phyloP scores from a whole-genome alignment of 331 rosid genomes.

The Saraca asoca region DNA sequence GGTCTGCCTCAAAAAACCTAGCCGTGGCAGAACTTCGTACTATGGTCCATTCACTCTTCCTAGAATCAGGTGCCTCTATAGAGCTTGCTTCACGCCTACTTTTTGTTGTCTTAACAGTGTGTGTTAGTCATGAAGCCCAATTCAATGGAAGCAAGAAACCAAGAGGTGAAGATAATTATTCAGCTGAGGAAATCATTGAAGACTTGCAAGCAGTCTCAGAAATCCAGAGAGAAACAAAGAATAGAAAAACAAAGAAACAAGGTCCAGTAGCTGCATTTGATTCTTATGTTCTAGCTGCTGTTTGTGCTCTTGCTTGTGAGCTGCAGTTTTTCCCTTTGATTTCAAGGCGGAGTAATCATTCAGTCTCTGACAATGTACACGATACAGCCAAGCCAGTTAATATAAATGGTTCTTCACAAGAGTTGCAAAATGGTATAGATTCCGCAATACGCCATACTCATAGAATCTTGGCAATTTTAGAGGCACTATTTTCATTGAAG shows the following conservation, averaged over 20 bases:
- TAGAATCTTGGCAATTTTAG: slow-evolving; percentile 84
- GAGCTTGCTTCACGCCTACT: slow-evolving; percentile 92
- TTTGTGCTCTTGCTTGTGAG: slow-evolving; percentile 96
- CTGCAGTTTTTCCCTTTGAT: slow-evolving; percentile 86
- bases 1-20: slow-evolving; percentile 82
- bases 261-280: slow-evolving; percentile 96
- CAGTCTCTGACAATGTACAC: slow-evolving; percentile 47
- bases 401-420: slow-evolving; percentile 62
- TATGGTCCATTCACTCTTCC: slow-evolving; percentile 92
- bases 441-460: slow-evolving; percentile 85
- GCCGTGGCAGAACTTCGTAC: slow-evolving; percentile 95
- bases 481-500: slow-evolving; percentile 86
- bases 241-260: slow-evolving; percentile 64
- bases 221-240: slow-evolving; percentile 51
- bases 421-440: slow-evolving; percentile 60
- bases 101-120: slow-evolving; percentile 87
- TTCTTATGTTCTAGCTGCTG: slow-evolving; percentile 92
- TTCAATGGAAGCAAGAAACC: slow-evolving; percentile 70
- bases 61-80: slow-evolving; percentile 86
- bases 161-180: slow-evolving; percentile 56
- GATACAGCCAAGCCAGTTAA: slow-evolving; percentile 55
- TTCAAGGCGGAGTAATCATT: slow-evolving; percentile 54
- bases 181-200: slow-evolving; percentile 53
- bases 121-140: slow-evolving; percentile 93
- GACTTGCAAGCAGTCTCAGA: slow-evolving; percentile 57